Conservation (phyloP, 257 asterid genomes). For the Marsdenia floribunda region DNA sequence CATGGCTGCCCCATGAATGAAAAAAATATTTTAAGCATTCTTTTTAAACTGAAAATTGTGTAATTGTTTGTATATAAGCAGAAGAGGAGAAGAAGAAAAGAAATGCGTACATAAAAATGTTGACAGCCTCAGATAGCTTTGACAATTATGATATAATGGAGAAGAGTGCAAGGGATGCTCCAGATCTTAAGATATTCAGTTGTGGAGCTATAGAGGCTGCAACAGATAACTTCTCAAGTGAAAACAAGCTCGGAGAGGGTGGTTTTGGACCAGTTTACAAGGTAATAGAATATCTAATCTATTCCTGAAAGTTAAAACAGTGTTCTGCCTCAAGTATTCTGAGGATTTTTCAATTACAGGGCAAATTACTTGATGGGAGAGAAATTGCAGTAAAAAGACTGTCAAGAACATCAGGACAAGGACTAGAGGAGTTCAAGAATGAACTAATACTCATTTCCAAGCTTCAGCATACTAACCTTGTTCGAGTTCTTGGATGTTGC, state of each 20-base stretch:
- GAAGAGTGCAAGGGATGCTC: slow-evolving; percentile 30
- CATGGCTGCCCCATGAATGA: background rate
- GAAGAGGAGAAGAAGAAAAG: slow-evolving; percentile 28
- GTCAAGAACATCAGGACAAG: slow-evolving; percentile 52
- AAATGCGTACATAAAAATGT: slow-evolving; percentile 18
- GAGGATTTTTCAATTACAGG: slow-evolving; percentile 27
- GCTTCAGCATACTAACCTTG: slow-evolving; percentile 61
- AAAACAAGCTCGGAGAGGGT: slow-evolving; percentile 52
- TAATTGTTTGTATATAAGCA: background rate
- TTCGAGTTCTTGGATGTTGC: slow-evolving; percentile 50
- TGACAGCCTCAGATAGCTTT: slow-evolving; percentile 23
- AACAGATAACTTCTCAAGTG: slow-evolving; percentile 39
- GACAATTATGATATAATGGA: slow-evolving; percentile 15
- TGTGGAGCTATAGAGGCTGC: slow-evolving; percentile 42
- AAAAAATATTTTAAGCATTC: background rate
- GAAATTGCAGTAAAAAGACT: slow-evolving; percentile 60
- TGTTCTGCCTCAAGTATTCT: background rate
- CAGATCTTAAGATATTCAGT: slow-evolving; percentile 40
- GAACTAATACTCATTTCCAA: slow-evolving; percentile 58
- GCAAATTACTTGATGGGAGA: slow-evolving; percentile 41
- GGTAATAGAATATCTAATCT: slow-evolving; percentile 22
- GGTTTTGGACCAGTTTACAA: slow-evolving; percentile 64
- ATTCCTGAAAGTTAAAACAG: background rate
- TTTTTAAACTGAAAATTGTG: background rate
- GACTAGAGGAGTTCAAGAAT: slow-evolving; percentile 52